Percentiles rank a stretch among this genome's conserved stretches.
Conservation (phyloP, 331 rosid species). For the Arachis monticola region DNA sequence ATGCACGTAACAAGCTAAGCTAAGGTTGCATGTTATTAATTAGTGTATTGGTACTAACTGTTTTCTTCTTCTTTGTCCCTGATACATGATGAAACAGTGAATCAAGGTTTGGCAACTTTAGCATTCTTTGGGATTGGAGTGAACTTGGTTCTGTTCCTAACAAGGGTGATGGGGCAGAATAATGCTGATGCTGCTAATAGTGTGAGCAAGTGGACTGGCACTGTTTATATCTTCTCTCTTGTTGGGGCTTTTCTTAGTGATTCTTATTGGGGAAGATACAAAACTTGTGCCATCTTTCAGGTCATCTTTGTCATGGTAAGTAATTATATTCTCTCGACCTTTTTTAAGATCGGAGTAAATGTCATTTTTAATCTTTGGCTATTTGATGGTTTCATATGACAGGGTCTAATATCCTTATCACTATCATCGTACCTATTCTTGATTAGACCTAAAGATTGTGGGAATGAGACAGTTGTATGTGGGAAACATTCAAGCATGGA, state of each 20-base stretch:
- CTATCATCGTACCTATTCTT: conserved; percentile 54
- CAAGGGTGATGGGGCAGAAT: conserved; percentile 74
- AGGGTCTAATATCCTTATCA: conserved; percentile 54
- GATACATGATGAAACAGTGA: conserved; percentile 56
- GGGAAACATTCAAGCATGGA: conserved; percentile 57
- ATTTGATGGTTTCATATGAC: conserved; percentile 17
- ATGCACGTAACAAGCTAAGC: too few species aligned
- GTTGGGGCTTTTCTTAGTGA: conserved; percentile 96
- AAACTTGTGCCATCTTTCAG: conserved; percentile 86
- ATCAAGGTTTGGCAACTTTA: conserved; percentile 90
- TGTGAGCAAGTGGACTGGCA: conserved; percentile 98
- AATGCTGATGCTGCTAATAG: conserved; percentile 91
- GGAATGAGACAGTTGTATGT: conserved; percentile 58
- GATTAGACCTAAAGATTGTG: conserved; percentile 82
- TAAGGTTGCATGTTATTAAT: not conserved
- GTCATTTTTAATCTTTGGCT: too few species aligned
- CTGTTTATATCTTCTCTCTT: conserved; percentile 91
- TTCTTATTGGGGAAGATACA: conserved; percentile 95
- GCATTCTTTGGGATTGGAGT: conserved; percentile 97
- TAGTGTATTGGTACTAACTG: conserved; percentile 17
- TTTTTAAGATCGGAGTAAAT: too few species aligned
- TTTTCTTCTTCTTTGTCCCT: conserved; percentile 11
- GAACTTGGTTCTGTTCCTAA: conserved; percentile 82
- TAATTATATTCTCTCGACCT: too few species aligned
- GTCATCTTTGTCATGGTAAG: conserved; percentile 75